Evolutionary conservation across 2,329 filamentous ascomycete species (phyloP).

Genomic region (Ophiostoma perfectum): DNA sequence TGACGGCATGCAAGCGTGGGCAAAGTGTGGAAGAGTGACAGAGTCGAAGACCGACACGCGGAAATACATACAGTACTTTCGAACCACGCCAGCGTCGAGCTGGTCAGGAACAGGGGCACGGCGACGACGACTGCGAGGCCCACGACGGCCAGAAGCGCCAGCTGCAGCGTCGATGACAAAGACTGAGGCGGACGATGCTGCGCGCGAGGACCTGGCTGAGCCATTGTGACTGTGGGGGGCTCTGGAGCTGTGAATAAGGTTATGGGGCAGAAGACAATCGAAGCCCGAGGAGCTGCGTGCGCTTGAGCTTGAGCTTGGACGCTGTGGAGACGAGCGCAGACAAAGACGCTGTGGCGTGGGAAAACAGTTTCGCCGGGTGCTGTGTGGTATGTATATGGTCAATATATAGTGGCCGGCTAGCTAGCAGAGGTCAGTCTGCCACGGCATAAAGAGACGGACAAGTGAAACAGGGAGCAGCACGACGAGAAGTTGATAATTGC

Average conservation of each 20-base stretch:
- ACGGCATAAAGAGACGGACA: no score
- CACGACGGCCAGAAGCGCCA: constrained; percentile 7
- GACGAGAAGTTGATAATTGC: no score
- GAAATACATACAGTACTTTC: neutral
- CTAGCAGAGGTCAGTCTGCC: no score
- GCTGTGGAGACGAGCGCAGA: neutral
- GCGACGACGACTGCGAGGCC: constrained; percentile 13
- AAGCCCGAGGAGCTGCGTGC: neutral
- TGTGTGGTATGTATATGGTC: neutral
- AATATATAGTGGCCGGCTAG: no score
- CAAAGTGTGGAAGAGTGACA: neutral
- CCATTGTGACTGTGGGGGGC: neutral
- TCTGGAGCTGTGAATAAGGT: neutral
- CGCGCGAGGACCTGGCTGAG: neutral
- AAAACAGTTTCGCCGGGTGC: constrained; percentile 6
- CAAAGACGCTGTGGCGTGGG: constrained; percentile 5
- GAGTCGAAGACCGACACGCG: neutral
- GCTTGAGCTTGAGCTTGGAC: no score
- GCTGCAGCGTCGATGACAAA: constrained; percentile 6
- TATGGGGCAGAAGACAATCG: neutral
- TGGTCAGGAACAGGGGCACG: constrained; percentile 14
- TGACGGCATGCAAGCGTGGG: neutral
- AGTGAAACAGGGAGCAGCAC: no score
- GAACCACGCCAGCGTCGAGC: constrained; percentile 12
- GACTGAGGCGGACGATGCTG: neutral